A percentile compares a stretch with the other conserved stretches of the same genome.
Evolutionary conservation across 441 rosid species (phyloP).

Genomic region (Bocquillonia castaneifolia): DNA sequence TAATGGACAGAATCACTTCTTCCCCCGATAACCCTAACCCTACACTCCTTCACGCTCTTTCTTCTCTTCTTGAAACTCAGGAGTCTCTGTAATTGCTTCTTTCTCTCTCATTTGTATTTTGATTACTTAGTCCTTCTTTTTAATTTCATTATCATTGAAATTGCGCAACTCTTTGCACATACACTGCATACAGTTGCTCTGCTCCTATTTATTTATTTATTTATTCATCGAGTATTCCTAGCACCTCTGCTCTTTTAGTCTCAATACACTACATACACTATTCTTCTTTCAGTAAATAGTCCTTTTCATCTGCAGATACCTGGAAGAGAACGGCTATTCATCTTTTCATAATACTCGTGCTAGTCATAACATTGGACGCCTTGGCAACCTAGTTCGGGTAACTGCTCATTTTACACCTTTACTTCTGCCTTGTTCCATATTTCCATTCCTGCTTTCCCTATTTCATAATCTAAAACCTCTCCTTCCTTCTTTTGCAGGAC

Average conservation of each 20-base stretch:
- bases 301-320: constrained; percentile 40
- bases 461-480: constrained; percentile 9
- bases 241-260: too few relatives aligned
- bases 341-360: constrained; percentile 52
- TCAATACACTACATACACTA: too few relatives aligned
- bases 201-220: not conserved
- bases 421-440: not conserved
- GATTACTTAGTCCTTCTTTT: too few relatives aligned
- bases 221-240: not conserved
- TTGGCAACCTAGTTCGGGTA: constrained; percentile 77
- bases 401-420: constrained; percentile 9
- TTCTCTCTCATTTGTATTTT: not conserved
- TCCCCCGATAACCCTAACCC: constrained; percentile 78
- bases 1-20: constrained; percentile 76
- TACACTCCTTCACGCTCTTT: constrained; percentile 63
- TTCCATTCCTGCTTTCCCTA: not conserved
- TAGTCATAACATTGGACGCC: constrained; percentile 74
- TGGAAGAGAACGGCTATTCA: constrained; percentile 49
- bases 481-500: constrained; percentile 48
- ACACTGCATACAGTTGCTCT: too few relatives aligned
- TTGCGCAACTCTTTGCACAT: too few relatives aligned
- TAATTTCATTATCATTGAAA: too few relatives aligned
- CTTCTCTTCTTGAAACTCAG: constrained; percentile 70
- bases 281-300: too few relatives aligned
- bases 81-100: constrained; percentile 48